Evolutionary conservation across 2,329 filamentous ascomycete species (phyloP), one percentile per base, ranked within the genome.

Genomic region (Parasarocladium wereldwijsianum): DNA sequence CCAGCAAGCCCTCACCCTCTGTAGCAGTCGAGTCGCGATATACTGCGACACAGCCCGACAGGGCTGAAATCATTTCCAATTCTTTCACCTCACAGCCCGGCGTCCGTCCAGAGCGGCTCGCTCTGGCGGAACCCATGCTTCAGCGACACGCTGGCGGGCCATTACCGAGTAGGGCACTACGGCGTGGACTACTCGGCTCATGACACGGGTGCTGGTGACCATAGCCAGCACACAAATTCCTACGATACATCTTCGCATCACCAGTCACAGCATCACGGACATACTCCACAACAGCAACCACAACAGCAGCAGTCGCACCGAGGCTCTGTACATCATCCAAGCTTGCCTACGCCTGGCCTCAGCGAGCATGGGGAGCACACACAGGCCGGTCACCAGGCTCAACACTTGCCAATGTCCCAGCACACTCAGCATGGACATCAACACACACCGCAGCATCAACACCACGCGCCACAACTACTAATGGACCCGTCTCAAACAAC

Each of bases 91-190:
- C 67, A 68, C 60, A 65, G 54, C 56, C 63, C 68, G 62, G 70
- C 66, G 66, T 64, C 67, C 73, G 73, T 74, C 71, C 70, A 74
- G 74, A 70, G 75, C 73, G 72, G 62, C 58, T 67, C 66, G 74
- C 73, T 79, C 75, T 79, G 74, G 75, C 72, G 71, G 71, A 66
- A 71, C 70, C 71, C 67, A 78, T 78, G 72, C 57, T 68, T 69
- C 58, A 68, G 63, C 64, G 70, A 60, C 68, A 77, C 70, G 62
- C 70, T 79, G 70, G 73, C 72, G 66, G 66, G 70, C 66, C 72
- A 75, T 57, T 82, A 81, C 64, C 70, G 73, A 66, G 64, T 71
- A 58, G 67, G 65, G 54, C 70, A 75, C 62, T 78, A 78, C 65
- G 70, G 76, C 69, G 73, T 80, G 66, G 71, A 77, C 54, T 81